Percentiles rank a stretch among this genome's conserved stretches.
Conservation (phyloP, 495 filamentous ascomycete genomes). For the Annulohypoxylon maeteangense region DNA sequence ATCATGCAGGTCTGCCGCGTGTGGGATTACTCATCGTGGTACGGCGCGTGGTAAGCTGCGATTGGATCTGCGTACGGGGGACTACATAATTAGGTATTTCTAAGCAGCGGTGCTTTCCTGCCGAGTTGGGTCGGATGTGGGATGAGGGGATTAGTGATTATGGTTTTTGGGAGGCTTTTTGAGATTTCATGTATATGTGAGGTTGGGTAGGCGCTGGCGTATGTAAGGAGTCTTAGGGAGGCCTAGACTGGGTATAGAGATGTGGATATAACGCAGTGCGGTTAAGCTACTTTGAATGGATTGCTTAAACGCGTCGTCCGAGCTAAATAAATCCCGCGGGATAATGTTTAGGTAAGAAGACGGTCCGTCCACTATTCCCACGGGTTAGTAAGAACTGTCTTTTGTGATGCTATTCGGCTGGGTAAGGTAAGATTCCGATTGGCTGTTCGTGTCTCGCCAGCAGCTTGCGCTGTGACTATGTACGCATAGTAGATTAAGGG, state of each 20-base stretch:
- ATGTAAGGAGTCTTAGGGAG: not conserved
- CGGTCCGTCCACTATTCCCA: not conserved
- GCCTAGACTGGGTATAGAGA: not conserved
- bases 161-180: not conserved
- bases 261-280: not conserved
- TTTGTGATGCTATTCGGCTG: not conserved
- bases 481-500: conserved; percentile 2
- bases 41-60: not conserved
- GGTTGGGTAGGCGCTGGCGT: not conserved
- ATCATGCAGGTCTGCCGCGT: not conserved
- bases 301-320: not conserved
- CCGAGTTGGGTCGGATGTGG: not conserved
- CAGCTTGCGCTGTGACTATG: no score
- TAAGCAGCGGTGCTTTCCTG: not conserved
- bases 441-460: not conserved
- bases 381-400: not conserved
- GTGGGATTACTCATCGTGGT: not conserved
- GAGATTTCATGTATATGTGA: no score
- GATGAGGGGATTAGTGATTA: not conserved
- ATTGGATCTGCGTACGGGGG: not conserved
- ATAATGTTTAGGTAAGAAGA: not conserved
- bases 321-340: not conserved
- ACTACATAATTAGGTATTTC: not conserved
- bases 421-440: not conserved
- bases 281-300: not conserved